Conservation (phyloP, 306 rosid genomes). For the Vachellia collinsii region DNA sequence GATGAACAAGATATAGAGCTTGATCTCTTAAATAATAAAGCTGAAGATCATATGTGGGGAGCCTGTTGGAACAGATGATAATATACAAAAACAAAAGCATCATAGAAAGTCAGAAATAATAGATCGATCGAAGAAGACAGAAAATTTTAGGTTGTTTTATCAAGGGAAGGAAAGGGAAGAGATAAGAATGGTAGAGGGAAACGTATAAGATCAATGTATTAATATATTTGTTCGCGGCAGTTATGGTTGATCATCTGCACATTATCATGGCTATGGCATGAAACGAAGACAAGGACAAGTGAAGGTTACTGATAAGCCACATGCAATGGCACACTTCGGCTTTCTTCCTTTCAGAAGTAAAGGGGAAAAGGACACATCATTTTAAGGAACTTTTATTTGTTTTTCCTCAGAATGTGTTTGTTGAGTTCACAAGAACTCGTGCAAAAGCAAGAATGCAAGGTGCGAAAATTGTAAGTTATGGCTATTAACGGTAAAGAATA, state of each 20-base stretch:
- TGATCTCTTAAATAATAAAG: background rate
- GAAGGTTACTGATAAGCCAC: background rate
- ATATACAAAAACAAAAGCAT: conserved; percentile 17
- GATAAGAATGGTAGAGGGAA: background rate
- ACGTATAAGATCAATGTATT: background rate
- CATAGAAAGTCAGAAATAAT: conserved; percentile 1
- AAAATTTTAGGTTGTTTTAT: background rate
- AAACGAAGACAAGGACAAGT: conserved; percentile 27
- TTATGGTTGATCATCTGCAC: conserved; percentile 18
- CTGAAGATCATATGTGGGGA: background rate
- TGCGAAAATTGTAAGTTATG: background rate
- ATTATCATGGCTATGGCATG: conserved; percentile 39
- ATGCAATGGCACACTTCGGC: background rate
- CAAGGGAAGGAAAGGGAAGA: conserved; percentile 4
- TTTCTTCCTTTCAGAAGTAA: background rate
- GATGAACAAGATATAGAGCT: background rate
- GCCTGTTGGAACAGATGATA: conserved; percentile 39
- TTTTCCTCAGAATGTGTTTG: background rate
- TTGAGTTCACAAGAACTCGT: background rate
- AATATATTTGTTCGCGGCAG: background rate
- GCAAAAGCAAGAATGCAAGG: background rate
- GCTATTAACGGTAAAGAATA: background rate
- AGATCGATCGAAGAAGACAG: background rate
- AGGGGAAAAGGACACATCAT: conserved; percentile 27
- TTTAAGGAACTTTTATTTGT: conserved; percentile 11